Evolutionary conservation across 192 early-diverging fungal genomes (phyloP).

Genomic region (Spinellus fusiger): DNA sequence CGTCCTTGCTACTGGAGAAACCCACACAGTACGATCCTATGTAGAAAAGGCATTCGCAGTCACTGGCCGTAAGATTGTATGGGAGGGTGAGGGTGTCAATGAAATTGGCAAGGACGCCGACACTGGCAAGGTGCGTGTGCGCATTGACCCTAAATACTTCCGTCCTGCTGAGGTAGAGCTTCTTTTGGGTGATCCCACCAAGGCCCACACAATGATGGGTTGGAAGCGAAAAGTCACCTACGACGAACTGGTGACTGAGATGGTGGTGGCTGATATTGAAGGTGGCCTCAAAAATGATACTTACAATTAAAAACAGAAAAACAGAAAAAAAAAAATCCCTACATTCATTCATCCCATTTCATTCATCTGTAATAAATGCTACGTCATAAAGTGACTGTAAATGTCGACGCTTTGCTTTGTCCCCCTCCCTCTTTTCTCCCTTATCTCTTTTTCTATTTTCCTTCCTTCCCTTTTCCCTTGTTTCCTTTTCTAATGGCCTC

Average conservation of each 20-base stretch:
- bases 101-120: conserved; percentile 54
- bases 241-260: conserved; percentile 62
- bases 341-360: not conserved
- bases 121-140: conserved; percentile 48
- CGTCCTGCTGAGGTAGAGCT: conserved; percentile 76
- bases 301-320: not conserved
- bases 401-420: too few relatives aligned
- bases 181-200: conserved; percentile 65
- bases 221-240: conserved; percentile 69
- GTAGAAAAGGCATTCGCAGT: conserved; percentile 71
- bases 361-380: too few relatives aligned
- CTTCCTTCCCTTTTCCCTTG: not conserved
- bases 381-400: too few relatives aligned
- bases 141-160: conserved; percentile 70
- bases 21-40: conserved; percentile 71
- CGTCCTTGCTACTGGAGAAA: conserved; percentile 76
- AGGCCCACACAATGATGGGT: conserved; percentile 56
- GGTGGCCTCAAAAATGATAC: conserved; percentile 20
- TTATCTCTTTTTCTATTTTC: too few relatives aligned
- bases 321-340: not conserved
- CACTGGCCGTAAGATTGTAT: conserved; percentile 53
- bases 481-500: not conserved
- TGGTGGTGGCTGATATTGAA: conserved; percentile 57
- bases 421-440: too few relatives aligned
- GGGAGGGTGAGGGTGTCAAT: conserved; percentile 60